These are phyloP conservation scores for Fusarium cyanostomum DNA, from an alignment of 2,329 filamentous ascomycete species.

Conservation along the genomic window DNA sequence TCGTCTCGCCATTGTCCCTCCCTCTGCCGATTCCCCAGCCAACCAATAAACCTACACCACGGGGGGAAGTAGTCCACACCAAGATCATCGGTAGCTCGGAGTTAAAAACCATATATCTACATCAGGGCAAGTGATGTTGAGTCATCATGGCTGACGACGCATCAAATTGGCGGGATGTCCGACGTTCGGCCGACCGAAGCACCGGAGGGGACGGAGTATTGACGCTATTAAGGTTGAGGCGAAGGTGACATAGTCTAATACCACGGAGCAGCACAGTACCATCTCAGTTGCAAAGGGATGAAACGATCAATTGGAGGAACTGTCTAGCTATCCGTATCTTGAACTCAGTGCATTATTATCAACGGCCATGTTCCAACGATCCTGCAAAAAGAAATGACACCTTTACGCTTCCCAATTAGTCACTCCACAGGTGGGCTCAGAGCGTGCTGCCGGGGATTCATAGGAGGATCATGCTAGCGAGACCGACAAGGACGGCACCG, in stretches of 20 bases:
- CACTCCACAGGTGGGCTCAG: neutral
- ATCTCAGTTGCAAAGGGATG: slow-evolving; percentile 11
- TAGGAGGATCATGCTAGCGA: slow-evolving; percentile 26
- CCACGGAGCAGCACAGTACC: too few species aligned
- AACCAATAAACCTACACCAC: slow-evolving; percentile 24
- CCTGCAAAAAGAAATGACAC: neutral
- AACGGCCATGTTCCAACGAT: slow-evolving; percentile 13
- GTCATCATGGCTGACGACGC: slow-evolving; percentile 9
- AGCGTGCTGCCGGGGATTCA: neutral
- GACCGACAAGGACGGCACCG: slow-evolving; percentile 18
- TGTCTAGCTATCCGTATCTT: slow-evolving; percentile 10
- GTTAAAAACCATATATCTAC: slow-evolving; percentile 9
- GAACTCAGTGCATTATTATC: neutral
- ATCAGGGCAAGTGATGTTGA: neutral
- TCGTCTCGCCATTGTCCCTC: slow-evolving; percentile 17
- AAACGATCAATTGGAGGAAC: slow-evolving; percentile 27
- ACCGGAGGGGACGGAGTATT: slow-evolving; percentile 5
- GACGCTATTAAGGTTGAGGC: neutral
- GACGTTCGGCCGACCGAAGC: slow-evolving; percentile 26
- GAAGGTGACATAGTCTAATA: neutral
- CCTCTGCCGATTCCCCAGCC: slow-evolving; percentile 15
- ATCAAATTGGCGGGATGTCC: slow-evolving; percentile 17
- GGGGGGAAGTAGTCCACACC: neutral
- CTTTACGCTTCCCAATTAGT: neutral
- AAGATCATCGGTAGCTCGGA: slow-evolving; percentile 28